These are phyloP conservation scores for Trichoderma sp. DNA, from an alignment of 2,329 filamentous ascomycete species.

Conservation along the genomic window DNA sequence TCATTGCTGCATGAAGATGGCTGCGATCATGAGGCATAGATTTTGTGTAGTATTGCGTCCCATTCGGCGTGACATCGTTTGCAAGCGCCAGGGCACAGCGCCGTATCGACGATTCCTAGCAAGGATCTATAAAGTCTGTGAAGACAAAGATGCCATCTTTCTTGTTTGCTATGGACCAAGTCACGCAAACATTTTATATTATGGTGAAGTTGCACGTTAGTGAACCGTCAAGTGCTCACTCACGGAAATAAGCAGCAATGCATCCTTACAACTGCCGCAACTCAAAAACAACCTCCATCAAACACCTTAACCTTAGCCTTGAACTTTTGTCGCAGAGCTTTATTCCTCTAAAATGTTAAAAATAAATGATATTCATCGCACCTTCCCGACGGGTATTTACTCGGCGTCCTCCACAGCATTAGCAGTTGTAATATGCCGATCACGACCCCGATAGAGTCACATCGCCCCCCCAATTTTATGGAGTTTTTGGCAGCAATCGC, in stretches of 20 bases:
- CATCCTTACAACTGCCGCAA: neutral
- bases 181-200: no score
- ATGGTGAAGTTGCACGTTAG: neutral
- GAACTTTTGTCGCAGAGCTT: neutral
- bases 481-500: conserved; percentile 1
- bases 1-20: neutral
- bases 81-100: neutral
- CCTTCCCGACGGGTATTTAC: conserved; percentile 28
- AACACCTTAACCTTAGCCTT: neutral
- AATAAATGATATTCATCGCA: neutral
- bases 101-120: neutral
- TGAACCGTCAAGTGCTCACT: neutral
- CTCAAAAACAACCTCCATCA: neutral
- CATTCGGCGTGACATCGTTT: neutral
- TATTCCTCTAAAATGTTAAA: neutral
- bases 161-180: neutral
- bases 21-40: neutral
- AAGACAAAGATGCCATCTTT: neutral
- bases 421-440: conserved; percentile 20
- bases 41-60: neutral
- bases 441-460: conserved; percentile 12
- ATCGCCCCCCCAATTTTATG: conserved; percentile 18
- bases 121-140: neutral
- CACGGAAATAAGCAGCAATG: neutral
- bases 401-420: conserved; percentile 14